Evolutionary conservation across 768 basidiomycete genomes (phyloP), one percentile per base, ranked within the genome.

Genomic region (Psilocybe sp.): DNA sequence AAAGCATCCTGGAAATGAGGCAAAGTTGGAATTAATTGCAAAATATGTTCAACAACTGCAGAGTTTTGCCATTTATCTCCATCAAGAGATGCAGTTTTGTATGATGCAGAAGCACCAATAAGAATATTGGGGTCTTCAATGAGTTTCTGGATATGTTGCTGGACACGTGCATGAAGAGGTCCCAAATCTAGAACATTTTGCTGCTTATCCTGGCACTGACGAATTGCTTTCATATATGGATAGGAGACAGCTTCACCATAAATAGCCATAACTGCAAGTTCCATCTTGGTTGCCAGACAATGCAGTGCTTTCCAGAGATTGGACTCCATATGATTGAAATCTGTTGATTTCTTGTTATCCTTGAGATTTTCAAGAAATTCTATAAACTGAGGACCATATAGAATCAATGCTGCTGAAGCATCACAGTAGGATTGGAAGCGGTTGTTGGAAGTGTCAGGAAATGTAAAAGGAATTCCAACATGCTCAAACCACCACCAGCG

Each of bases 111-210:
- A 33, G 31, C 14, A 2, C 33, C 18, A n/a, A 46, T 49, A 13
- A 66, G 44, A 20, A 55, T 41, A 6, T 40, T 13, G 11, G 49
- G 53, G 35, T 55, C 32, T 15, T 47, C 38, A 35, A 60, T 58
- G 35, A 69, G 53, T 13, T 44, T 20, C 16, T 60, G 46, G n/a
- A 55, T 52, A 46, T 61, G 59, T 14, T 37, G 19, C 7, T 50
- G 41, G 3, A 65, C 50, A 14, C 46, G 20, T 10, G 9, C 6
- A 51, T 64, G 66, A 39, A 65, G 47, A 1, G 59, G 58, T 2
- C 64, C 64, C 12, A 69, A 60, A 40, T 66, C 54, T 3, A 69
- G 54, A 1, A 60, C 37, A 50, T n/a, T n/a, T n/a, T n/a, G n/a
- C n/a, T n/a, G n/a, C n/a, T n/a, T n/a, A n/a, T n/a, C n/a, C n/a